Evolutionary conservation across 768 basidiomycete genomes (phyloP).

Genomic region (Naganishia antarctica): DNA sequence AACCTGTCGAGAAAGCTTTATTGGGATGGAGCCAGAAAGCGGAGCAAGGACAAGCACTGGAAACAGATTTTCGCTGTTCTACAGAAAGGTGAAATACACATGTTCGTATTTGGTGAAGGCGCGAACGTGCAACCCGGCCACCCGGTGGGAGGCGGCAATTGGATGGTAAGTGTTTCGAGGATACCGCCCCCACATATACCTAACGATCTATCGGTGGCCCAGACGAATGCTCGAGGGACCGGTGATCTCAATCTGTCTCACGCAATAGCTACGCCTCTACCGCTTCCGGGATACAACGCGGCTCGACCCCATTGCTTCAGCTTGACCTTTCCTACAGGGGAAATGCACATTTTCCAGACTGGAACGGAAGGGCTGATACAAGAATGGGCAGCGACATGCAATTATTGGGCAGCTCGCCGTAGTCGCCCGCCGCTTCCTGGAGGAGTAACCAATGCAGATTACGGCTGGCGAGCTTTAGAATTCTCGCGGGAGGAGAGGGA

Average conservation of each 20-base stretch:
- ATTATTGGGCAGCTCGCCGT: conserved; percentile 96
- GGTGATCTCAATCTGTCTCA: conserved; percentile 82
- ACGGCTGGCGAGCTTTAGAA: conserved; percentile 82
- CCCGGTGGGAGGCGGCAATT: conserved; percentile 93
- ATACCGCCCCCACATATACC: no score
- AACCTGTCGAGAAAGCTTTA: conserved; percentile 92
- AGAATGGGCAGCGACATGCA: conserved; percentile 98
- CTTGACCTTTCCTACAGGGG: conserved; percentile 77
- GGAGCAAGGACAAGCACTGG: conserved; percentile 86
- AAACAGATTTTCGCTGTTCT: conserved; percentile 93
- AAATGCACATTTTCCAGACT: conserved; percentile 96
- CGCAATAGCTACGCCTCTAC: conserved; percentile 77
- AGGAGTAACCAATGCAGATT: conserved; percentile 98
- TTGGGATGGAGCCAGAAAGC: conserved; percentile 76
- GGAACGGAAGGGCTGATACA: conserved; percentile 97
- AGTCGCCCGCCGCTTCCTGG: conserved; percentile 93
- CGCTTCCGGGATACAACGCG: conserved; percentile 84
- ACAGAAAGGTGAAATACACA: conserved; percentile 84
- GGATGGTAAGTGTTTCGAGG: conserved; percentile 86
- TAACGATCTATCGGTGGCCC: background rate
- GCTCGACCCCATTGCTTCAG: conserved; percentile 94
- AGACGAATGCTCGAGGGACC: conserved; percentile 81
- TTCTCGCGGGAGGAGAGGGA: conserved; percentile 42
- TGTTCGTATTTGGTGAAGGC: conserved; percentile 74
- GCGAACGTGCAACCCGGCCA: conserved; percentile 48